Evolutionary conservation across 164 flowering plant genomes (phyloP).

Genomic region (Piper betle): DNA sequence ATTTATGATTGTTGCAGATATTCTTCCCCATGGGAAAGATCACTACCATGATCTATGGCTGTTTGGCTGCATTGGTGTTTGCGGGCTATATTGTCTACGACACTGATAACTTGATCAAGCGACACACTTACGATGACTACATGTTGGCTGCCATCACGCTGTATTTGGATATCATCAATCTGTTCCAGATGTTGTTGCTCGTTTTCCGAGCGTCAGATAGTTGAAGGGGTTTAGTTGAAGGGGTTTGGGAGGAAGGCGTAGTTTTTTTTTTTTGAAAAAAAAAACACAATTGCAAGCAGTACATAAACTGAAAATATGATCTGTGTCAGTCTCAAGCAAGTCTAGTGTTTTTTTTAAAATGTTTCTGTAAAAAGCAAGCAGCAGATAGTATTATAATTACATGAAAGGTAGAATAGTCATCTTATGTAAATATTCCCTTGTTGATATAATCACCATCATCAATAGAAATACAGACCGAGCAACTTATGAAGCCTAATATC

Average conservation of each 20-base stretch:
- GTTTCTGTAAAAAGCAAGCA: too few relatives aligned
- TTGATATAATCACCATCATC: too few relatives aligned
- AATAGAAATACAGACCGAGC: too few relatives aligned
- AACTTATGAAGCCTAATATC: too few relatives aligned
- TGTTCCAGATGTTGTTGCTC: constrained; percentile 51
- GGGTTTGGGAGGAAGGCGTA: neutral
- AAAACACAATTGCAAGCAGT: neutral
- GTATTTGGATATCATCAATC: constrained; percentile 74
- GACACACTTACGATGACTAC: constrained; percentile 72
- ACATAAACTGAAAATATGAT: neutral
- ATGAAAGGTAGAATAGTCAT: too few relatives aligned
- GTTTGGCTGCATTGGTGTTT: constrained; percentile 64
- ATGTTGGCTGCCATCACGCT: constrained; percentile 76
- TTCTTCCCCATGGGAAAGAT: constrained; percentile 63
- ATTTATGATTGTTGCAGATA: constrained; percentile 43
- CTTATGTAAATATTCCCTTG: too few relatives aligned
- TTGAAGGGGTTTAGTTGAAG: too few relatives aligned
- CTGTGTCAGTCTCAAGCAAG: neutral
- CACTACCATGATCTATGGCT: constrained; percentile 58
- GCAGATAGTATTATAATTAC: too few relatives aligned
- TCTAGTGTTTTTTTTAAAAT: too few relatives aligned
- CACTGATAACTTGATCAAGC: constrained; percentile 82
- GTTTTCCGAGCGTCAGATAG: constrained; percentile 33
- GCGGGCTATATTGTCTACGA: constrained; percentile 82
- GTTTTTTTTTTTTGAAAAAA: too few relatives aligned